These are phyloP conservation scores for Singerocomus inundabilis DNA, from an alignment of 1,284 basidiomycete species.

Conservation along the genomic window DNA sequence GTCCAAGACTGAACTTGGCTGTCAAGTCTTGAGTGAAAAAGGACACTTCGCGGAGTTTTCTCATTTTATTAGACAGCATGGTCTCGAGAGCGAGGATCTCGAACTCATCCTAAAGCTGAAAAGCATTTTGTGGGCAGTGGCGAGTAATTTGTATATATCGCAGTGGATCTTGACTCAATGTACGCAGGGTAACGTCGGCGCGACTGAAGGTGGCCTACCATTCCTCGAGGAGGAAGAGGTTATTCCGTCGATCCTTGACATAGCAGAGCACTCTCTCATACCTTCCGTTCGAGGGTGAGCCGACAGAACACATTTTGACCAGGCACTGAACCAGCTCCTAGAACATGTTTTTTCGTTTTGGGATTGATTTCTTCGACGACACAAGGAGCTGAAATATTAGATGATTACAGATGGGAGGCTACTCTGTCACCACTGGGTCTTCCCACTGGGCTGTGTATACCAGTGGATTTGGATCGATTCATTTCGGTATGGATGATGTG, in stretches of 20 bases:
- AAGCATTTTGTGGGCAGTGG: conserved; percentile 95
- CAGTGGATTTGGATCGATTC: conserved; percentile 78
- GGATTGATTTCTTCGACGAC: conserved; percentile 78
- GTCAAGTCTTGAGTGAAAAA: conserved; percentile 84
- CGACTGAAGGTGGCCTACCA: conserved; percentile 85
- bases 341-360: conserved; percentile 95
- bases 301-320: not conserved
- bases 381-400: conserved; percentile 78
- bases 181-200: conserved; percentile 87
- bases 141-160: conserved; percentile 41
- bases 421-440: conserved; percentile 85
- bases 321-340: conserved; percentile 33
- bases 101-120: conserved; percentile 89
- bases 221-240: conserved; percentile 96
- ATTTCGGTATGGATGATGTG: conserved; percentile 60
- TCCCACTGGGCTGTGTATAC: conserved; percentile 89
- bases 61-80: conserved; percentile 86
- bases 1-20: conserved; percentile 93
- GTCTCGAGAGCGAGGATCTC: conserved; percentile 78
- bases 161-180: conserved; percentile 1
- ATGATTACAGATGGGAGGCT: conserved; percentile 91
- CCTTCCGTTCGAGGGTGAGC: conserved; percentile 91
- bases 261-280: conserved; percentile 86
- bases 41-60: conserved; percentile 92
- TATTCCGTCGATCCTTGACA: conserved; percentile 85